phyloP scores from a whole-genome alignment of 805 yeast species.

The Myxozyma udenii region DNA sequence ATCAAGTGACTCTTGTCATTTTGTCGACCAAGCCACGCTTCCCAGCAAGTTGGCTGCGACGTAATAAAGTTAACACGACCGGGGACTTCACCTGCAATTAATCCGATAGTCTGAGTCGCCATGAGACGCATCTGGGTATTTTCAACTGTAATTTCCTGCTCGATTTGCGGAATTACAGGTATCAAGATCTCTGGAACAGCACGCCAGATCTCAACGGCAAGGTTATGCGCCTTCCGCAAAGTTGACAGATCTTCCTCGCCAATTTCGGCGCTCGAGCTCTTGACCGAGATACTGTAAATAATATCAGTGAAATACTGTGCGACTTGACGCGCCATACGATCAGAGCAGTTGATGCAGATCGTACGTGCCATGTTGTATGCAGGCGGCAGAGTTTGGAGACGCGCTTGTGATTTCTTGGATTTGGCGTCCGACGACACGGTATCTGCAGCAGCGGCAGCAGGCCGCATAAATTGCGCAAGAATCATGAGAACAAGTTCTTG shows the following conservation, averaged over 20 bases:
- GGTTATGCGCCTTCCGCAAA: conserved; percentile 58
- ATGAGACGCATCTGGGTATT: conserved; percentile 59
- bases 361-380: conserved; percentile 63
- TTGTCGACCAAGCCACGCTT: conserved; percentile 70
- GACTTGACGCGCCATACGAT: conserved; percentile 68
- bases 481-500: conserved; percentile 58
- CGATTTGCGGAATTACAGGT: conserved; percentile 73
- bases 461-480: conserved; percentile 56
- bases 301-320: conserved; percentile 80
- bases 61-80: conserved; percentile 57
- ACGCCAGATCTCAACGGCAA: conserved; percentile 70
- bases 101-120: conserved; percentile 73
- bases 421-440: background rate
- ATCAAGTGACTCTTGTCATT: conserved; percentile 65
- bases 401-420: background rate
- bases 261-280: conserved; percentile 35
- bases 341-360: conserved; percentile 67
- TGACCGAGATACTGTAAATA: conserved; percentile 43
- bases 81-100: conserved; percentile 51
- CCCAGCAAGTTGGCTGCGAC: conserved; percentile 51
- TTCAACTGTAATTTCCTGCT: conserved; percentile 69
- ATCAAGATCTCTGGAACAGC: conserved; percentile 69
- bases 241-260: conserved; percentile 41
- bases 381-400: conserved; percentile 43
- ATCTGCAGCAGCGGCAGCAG: conserved; percentile 35